phyloP scores from a whole-genome alignment of 495 filamentous ascomycete species.

The Bathelium albidoporum region DNA sequence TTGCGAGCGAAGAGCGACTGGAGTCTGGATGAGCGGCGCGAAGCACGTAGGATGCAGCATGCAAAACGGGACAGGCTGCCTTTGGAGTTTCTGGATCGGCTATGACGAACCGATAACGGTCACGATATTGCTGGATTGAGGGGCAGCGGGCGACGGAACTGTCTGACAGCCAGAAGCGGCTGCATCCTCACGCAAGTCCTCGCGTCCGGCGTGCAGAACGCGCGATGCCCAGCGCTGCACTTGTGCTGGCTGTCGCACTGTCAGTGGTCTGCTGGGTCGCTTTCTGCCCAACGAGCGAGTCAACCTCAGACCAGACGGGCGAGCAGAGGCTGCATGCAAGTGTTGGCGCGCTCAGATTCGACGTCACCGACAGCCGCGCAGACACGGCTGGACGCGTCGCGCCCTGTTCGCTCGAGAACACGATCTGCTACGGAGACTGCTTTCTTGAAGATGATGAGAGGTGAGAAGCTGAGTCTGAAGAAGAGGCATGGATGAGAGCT shows the following conservation, averaged over 20 bases:
- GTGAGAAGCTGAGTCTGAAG: not conserved
- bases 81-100: not conserved
- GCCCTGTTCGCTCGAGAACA: not conserved
- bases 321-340: not conserved
- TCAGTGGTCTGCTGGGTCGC: not conserved
- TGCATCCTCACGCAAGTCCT: slow-evolving; percentile 2
- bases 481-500: not conserved
- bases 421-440: not conserved
- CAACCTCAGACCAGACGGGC: not conserved
- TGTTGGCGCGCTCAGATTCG: slow-evolving; percentile 4
- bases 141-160: slow-evolving; percentile 4
- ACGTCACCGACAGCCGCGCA: not conserved
- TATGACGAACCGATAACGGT: slow-evolving; percentile 6
- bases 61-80: slow-evolving; percentile 4
- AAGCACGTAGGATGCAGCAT: not conserved
- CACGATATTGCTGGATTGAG: slow-evolving; percentile 4
- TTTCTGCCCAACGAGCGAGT: not conserved
- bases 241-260: not conserved
- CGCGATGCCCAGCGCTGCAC: not conserved
- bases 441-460: not conserved
- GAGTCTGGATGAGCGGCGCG: not conserved
- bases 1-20: not conserved
- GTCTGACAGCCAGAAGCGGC: slow-evolving; percentile 2
- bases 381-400: not conserved
- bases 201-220: slow-evolving; percentile 2